A percentile compares a stretch with the other conserved stretches of the same genome.
Conservation (phyloP, 2,329 filamentous ascomycete genomes). For the Madurella mycetomatis region DNA sequence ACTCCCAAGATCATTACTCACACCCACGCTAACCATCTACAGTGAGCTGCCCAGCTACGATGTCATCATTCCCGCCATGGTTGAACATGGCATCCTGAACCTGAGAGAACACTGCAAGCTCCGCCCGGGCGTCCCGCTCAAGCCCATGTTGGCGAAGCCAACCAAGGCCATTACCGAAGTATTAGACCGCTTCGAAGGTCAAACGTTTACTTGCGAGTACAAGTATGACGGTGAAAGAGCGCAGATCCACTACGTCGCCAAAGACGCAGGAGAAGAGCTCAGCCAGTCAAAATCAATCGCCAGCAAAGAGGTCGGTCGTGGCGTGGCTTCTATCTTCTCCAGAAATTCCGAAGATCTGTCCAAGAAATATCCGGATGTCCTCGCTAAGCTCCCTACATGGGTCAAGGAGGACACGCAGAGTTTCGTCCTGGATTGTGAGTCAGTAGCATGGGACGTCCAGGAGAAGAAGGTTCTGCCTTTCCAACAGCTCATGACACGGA, state of each 20-base stretch:
- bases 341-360: slow-evolving; percentile 95
- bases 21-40: slow-evolving; percentile 31
- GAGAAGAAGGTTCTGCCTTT: slow-evolving; percentile 97
- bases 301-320: slow-evolving; percentile 62
- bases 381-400: slow-evolving; percentile 83
- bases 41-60: slow-evolving; percentile 95
- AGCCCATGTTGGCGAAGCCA: slow-evolving; percentile 97
- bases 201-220: slow-evolving; percentile 96
- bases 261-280: slow-evolving; percentile 68
- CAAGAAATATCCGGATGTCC: slow-evolving; percentile 95
- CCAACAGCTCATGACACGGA: slow-evolving; percentile 96
- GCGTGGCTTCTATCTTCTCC: slow-evolving; percentile 91
- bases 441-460: slow-evolving; percentile 89
- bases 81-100: slow-evolving; percentile 79
- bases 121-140: slow-evolving; percentile 87
- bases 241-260: slow-evolving; percentile 96
- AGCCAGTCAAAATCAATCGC: slow-evolving; percentile 56
- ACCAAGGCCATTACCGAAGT: slow-evolving; percentile 98
- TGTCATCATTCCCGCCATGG: slow-evolving; percentile 84
- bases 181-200: slow-evolving; percentile 89
- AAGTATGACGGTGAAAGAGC: slow-evolving; percentile 98
- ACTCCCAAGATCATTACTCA: neutral
- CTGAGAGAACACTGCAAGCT: slow-evolving; percentile 83
- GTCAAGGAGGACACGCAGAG: slow-evolving; percentile 85
- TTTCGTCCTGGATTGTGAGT: slow-evolving; percentile 98